Evolutionary conservation across 139 green algal genomes (phyloP).

Genomic region (Picochlorum sp.): DNA sequence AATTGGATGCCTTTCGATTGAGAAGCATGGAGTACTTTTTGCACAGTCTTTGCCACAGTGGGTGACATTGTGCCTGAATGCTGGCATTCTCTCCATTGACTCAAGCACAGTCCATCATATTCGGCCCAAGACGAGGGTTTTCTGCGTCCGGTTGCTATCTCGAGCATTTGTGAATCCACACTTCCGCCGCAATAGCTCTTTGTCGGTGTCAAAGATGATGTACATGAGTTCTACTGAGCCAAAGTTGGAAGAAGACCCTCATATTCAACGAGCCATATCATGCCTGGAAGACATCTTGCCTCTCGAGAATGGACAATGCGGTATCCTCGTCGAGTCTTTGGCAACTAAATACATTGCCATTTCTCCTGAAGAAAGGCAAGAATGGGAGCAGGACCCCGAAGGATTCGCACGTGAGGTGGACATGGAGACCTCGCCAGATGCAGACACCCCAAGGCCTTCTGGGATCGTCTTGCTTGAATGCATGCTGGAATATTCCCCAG

Average conservation of each 20-base stretch:
- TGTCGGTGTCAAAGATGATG: slow-evolving; percentile 9
- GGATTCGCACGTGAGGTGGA: slow-evolving; percentile 43
- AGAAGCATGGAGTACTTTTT: slow-evolving; percentile 31
- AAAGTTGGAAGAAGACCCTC: not conserved
- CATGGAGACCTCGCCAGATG: slow-evolving; percentile 60
- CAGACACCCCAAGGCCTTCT: slow-evolving; percentile 62
- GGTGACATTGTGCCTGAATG: slow-evolving; percentile 43
- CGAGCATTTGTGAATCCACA: slow-evolving; percentile 57
- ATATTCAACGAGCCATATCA: not conserved
- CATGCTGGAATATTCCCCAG: slow-evolving; percentile 57
- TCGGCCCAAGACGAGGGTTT: slow-evolving; percentile 53
- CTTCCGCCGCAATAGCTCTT: slow-evolving; percentile 36
- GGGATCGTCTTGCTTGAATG: slow-evolving; percentile 64
- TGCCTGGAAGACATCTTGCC: slow-evolving; percentile 27
- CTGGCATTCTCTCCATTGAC: slow-evolving; percentile 47
- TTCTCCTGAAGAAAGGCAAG: slow-evolving; percentile 57
- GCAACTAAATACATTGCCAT: slow-evolving; percentile 67
- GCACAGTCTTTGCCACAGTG: slow-evolving; percentile 50
- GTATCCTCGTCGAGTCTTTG: slow-evolving; percentile 39
- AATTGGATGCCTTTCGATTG: slow-evolving; percentile 25
- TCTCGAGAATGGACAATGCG: slow-evolving; percentile 9
- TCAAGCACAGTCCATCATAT: slow-evolving; percentile 31
- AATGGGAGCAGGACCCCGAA: slow-evolving; percentile 57
- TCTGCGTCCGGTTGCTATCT: slow-evolving; percentile 59
- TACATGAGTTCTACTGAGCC: not conserved